phyloP scores from a whole-genome alignment of 169 alveolate genomes.

The Plasmodium sp. region DNA sequence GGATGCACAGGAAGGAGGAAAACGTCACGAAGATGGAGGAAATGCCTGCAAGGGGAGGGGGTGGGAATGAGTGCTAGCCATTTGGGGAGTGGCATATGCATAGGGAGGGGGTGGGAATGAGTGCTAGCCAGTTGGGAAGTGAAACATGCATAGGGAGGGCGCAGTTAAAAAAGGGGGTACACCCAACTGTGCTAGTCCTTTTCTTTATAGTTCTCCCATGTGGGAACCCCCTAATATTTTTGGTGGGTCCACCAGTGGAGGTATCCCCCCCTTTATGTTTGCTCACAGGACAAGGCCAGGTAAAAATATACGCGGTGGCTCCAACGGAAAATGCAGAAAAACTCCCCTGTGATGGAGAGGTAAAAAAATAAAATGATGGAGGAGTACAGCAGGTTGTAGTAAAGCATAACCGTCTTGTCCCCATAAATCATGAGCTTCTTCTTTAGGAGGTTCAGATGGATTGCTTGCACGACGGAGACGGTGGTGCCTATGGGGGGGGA shows the following conservation, averaged over 20 bases:
- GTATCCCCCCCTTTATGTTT: not conserved
- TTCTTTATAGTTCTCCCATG: not conserved
- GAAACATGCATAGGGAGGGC: not conserved
- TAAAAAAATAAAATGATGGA: slow-evolving; percentile 27
- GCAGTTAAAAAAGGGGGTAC: not conserved
- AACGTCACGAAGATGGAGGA: slow-evolving; percentile 54
- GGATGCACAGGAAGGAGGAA: slow-evolving; percentile 54
- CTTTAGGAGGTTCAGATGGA: slow-evolving; percentile 35
- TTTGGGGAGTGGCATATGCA: not conserved
- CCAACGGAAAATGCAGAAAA: not conserved
- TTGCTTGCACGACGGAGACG: slow-evolving; percentile 57
- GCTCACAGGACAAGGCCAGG: slow-evolving; percentile 35
- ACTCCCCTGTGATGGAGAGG: slow-evolving; percentile 14
- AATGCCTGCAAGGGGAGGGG: not conserved
- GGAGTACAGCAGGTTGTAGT: slow-evolving; percentile 30
- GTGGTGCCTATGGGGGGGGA: slow-evolving; percentile 8
- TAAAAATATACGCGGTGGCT: not conserved
- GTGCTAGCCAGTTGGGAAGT: not conserved
- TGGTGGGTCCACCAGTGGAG: not conserved
- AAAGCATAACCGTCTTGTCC: slow-evolving; percentile 22
- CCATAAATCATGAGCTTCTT: slow-evolving; percentile 19
- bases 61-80: not conserved
- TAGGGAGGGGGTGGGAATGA: not conserved
- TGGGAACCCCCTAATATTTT: not conserved
- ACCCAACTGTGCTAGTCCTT: not conserved